Evolutionary conservation across 1,284 basidiomycete genomes (phyloP).

Genomic region (Rhodotorula sp.): DNA sequence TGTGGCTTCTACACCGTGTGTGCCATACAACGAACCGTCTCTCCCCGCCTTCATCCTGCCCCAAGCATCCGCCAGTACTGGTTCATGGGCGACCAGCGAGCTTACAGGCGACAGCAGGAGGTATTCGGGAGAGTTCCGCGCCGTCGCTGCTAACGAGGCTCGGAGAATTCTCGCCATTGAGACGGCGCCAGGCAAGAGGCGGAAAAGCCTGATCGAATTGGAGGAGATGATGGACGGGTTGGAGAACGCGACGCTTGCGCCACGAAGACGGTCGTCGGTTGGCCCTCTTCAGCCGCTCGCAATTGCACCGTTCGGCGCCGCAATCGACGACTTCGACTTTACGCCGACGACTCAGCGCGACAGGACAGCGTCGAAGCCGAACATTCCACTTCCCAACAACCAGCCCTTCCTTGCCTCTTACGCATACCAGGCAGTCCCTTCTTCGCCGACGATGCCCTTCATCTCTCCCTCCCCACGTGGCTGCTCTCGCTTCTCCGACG

Average conservation of each 20-base stretch:
- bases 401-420: background rate
- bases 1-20: background rate
- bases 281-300: background rate
- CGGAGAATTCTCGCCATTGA: background rate
- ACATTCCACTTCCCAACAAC: no score
- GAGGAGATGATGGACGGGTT: slow-evolving; percentile 4
- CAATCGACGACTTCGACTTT: background rate
- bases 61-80: no score
- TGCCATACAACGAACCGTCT: background rate
- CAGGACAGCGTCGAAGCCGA: no score
- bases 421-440: background rate
- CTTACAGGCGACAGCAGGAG: background rate
- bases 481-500: slow-evolving; percentile 16
- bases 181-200: slow-evolving; percentile 3
- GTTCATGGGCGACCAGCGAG: no score
- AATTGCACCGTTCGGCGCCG: no score
- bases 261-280: slow-evolving; percentile 3
- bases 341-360: no score
- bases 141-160: background rate
- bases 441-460: background rate
- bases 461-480: background rate
- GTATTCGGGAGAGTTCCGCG: background rate
- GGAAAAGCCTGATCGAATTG: slow-evolving; percentile 19
- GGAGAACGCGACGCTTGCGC: background rate
- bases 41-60: background rate